Percentiles rank a stretch among this genome's conserved stretches.
These are phyloP conservation scores for Colletotrichum sp. DNA, from an alignment of 2,329 filamentous ascomycete species.

Conservation along the genomic window DNA sequence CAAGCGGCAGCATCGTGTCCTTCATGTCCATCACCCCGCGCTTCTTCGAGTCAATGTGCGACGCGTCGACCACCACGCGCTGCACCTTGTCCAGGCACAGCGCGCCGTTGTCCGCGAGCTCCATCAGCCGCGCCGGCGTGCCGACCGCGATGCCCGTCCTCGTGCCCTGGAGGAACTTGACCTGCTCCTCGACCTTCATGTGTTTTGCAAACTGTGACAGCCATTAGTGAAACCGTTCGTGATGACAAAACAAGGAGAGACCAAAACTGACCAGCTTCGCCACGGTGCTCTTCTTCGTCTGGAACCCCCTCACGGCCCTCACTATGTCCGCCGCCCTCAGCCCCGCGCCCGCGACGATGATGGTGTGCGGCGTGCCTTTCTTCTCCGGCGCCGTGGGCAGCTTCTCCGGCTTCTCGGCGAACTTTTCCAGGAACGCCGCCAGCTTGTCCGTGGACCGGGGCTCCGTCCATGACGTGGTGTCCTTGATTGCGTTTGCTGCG, in stretches of 20 bases:
- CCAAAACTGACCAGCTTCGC: slow-evolving; percentile 71
- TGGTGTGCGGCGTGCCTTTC: slow-evolving; percentile 80
- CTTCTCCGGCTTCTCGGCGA: slow-evolving; percentile 60
- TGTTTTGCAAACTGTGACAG: slow-evolving; percentile 84
- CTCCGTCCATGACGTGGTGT: slow-evolving; percentile 78
- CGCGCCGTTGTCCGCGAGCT: slow-evolving; percentile 81
- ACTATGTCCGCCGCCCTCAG: slow-evolving; percentile 86
- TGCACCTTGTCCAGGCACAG: slow-evolving; percentile 75
- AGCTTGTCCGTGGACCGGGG: slow-evolving; percentile 74
- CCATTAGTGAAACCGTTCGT: neutral
- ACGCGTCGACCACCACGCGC: slow-evolving; percentile 87
- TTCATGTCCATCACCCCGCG: slow-evolving; percentile 94
- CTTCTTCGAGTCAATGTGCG: slow-evolving; percentile 94
- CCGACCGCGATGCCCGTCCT: slow-evolving; percentile 89
- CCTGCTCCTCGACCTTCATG: slow-evolving; percentile 90
- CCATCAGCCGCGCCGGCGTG: slow-evolving; percentile 82
- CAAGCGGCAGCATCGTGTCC: slow-evolving; percentile 83
- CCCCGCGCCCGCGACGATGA: slow-evolving; percentile 86
- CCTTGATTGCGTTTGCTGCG: slow-evolving; percentile 74
- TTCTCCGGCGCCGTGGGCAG: slow-evolving; percentile 71
- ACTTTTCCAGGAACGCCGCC: slow-evolving; percentile 77
- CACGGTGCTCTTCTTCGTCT: slow-evolving; percentile 77
- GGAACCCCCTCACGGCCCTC: slow-evolving; percentile 76
- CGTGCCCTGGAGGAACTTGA: slow-evolving; percentile 72
- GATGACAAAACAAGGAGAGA: neutral